Base-by-base conservation (phyloP, 108 stramenopile species). In the Cyclotella kingstonii region DNA sequence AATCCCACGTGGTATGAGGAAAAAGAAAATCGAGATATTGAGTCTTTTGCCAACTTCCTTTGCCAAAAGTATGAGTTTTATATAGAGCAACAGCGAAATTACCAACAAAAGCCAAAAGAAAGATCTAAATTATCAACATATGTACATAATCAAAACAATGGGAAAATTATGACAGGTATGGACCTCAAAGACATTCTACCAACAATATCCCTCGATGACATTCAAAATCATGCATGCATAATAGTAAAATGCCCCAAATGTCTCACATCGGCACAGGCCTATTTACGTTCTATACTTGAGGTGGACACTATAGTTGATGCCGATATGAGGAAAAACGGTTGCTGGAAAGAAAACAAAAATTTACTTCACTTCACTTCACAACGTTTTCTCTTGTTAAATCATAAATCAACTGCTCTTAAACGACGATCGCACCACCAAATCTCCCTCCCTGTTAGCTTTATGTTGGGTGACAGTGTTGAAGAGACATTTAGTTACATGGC, bases 161-260 rank as follows among this genome's bases (percentile, higher is more conserved):
- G 51, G 6, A 49, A 9, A n/a, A 45, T 33, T 14, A 33, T 6
- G 39, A 19, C 54, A 33, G 25, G 33, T 3, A 11, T 15, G 29
- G 58, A 54, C 25, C 31, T 47, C 3, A 25, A 31, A 15, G 33
- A 60, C 35, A 60, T 69, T 19, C 52, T 69, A 0, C 68, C 68
- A 52, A 69, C 68, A 18, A 52, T 69, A 38, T 45, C 58, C n/a
- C 12, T 69, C 12, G 43, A 45, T 1, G 68, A 68, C 12, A 15
- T 52, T 2, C 39, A 59, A 23, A 19, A 28, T 27, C 34, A 41
- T 31, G 41, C 49, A n/a, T 28, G 27, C 30, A 39, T 59, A 17
- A 42, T 29, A 14, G 22, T 52, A 2, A 40, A 51, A 14, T 68
- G 67, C 27, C 67, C 57, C 8, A 38, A 7, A 14, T 68, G 67